phyloP scores from a whole-genome alignment of 2,329 filamentous ascomycete species.

The Fusarium nurragi region DNA sequence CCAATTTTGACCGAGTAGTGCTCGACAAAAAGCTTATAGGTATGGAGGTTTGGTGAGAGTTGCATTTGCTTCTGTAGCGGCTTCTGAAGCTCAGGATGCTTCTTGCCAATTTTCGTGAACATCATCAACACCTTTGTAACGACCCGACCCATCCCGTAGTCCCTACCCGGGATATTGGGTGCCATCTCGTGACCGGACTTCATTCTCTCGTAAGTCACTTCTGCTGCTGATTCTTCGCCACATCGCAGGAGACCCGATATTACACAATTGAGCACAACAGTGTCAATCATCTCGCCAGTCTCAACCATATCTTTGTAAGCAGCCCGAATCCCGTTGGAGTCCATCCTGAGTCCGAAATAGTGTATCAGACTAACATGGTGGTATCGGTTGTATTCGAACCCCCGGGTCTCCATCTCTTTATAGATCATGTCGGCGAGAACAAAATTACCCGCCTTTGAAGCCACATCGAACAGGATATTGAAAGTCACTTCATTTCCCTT shows the following conservation, averaged over 20 bases:
- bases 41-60: constrained; percentile 78
- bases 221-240: constrained; percentile 79
- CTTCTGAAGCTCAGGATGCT: constrained; percentile 63
- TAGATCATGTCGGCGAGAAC: constrained; percentile 85
- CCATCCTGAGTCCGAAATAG: constrained; percentile 79
- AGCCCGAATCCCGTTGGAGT: constrained; percentile 77
- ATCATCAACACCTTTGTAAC: constrained; percentile 67
- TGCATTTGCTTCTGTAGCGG: constrained; percentile 69
- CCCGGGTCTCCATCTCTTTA: constrained; percentile 78
- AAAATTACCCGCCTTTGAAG: constrained; percentile 86
- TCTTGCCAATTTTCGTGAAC: constrained; percentile 64
- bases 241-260: constrained; percentile 80
- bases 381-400: constrained; percentile 76
- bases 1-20: constrained; percentile 76
- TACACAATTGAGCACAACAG: constrained; percentile 84
- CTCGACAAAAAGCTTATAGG: constrained; percentile 81
- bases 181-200: constrained; percentile 65
- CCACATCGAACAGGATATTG: constrained; percentile 90
- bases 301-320: constrained; percentile 87
- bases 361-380: constrained; percentile 85
- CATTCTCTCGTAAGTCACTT: constrained; percentile 87
- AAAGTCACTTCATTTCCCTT: constrained; percentile 82
- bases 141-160: constrained; percentile 59
- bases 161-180: constrained; percentile 53
- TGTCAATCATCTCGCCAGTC: constrained; percentile 87